Conservation (phyloP, 306 rosid species). For the Rosa rugosa region DNA sequence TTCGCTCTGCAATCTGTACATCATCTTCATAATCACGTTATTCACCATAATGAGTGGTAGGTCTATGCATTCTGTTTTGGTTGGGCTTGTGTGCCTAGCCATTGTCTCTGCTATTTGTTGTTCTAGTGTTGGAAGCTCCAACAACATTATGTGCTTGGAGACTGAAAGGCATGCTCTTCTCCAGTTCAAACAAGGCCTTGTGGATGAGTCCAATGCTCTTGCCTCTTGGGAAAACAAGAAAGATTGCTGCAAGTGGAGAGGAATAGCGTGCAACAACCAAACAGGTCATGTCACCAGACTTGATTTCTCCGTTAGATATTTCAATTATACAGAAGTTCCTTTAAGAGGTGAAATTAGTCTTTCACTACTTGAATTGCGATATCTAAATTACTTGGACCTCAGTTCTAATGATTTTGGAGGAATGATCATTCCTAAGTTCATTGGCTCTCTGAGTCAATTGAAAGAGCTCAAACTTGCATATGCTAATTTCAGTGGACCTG, state of each 20-base stretch:
- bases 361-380: background rate
- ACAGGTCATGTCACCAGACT: background rate
- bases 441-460: background rate
- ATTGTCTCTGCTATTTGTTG: background rate
- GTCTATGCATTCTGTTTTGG: background rate
- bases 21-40: background rate
- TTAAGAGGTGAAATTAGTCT: background rate
- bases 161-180: background rate
- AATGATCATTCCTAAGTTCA: background rate
- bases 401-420: background rate
- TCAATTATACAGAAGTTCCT: too few species aligned
- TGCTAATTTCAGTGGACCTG: background rate
- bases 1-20: background rate
- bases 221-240: background rate
- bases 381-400: background rate
- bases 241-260: background rate
- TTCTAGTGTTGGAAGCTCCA: background rate
- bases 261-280: background rate
- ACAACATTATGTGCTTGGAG: background rate
- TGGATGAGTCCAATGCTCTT: background rate
- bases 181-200: background rate
- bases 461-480: background rate
- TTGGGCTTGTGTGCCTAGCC: background rate
- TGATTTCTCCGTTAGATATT: background rate
- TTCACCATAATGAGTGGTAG: background rate